Conservation (phyloP, 441 rosid genomes). For the Aleurites moluccanus region DNA sequence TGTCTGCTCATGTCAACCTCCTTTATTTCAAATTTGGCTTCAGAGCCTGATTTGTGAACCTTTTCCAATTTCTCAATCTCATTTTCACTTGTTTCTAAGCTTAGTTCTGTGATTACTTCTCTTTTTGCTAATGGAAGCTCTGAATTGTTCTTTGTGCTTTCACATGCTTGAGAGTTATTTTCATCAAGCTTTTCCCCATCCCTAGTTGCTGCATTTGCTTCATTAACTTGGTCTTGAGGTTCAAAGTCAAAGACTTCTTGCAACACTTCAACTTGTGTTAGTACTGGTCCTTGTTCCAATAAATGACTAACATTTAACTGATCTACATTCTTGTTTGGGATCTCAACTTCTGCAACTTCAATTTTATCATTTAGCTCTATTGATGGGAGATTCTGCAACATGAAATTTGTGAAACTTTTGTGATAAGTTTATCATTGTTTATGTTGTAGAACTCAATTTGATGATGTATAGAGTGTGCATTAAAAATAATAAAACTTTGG, state of each 20-base stretch:
- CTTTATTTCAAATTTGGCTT: conserved; percentile 17
- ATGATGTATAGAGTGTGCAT: neutral
- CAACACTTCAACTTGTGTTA: conserved; percentile 15
- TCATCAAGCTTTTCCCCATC: conserved; percentile 25
- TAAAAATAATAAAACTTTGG: neutral
- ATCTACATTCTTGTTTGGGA: conserved; percentile 19
- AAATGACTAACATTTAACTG: conserved; percentile 15
- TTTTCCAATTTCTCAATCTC: conserved; percentile 14
- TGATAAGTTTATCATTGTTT: neutral
- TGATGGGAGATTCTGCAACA: conserved; percentile 5
- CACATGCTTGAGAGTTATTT: conserved; percentile 27
- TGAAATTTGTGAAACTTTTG: neutral
- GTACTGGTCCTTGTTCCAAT: conserved; percentile 23
- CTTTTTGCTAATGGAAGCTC: conserved; percentile 22
- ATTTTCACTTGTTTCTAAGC: conserved; percentile 26
- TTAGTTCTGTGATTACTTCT: conserved; percentile 21
- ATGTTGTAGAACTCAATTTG: neutral
- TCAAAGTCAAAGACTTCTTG: conserved; percentile 20
- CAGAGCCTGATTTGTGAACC: conserved; percentile 17
- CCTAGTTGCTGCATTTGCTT: conserved; percentile 20
- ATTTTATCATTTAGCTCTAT: conserved; percentile 19
- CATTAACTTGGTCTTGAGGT: conserved; percentile 30
- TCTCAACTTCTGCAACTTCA: conserved; percentile 22
- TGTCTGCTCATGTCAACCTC: conserved; percentile 22
- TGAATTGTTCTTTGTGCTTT: conserved; percentile 19